phyloP scores from a whole-genome alignment of 768 basidiomycete species.

The Tricholoma matsutake region DNA sequence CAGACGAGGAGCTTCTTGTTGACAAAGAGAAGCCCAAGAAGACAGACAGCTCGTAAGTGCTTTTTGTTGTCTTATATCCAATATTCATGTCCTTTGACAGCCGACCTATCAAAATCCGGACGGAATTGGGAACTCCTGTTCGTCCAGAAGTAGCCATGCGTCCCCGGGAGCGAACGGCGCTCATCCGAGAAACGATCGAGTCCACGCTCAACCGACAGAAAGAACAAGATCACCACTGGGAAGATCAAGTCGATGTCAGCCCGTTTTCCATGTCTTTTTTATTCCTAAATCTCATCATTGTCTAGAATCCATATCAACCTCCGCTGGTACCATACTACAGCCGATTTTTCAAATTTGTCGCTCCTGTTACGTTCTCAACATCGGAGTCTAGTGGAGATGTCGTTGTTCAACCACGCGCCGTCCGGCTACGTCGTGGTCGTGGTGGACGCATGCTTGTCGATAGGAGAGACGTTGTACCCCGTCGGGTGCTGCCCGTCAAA shows the following conservation, averaged over 20 bases:
- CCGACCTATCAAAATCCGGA: constrained; percentile 52
- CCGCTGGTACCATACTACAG: constrained; percentile 54
- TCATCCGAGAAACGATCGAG: constrained; percentile 63
- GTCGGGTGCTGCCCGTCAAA: constrained; percentile 18
- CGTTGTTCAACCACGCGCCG: constrained; percentile 35
- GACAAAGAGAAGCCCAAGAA: constrained; percentile 75
- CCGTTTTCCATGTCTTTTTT: background rate
- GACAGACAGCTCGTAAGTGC: constrained; percentile 38
- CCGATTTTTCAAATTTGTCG: constrained; percentile 63
- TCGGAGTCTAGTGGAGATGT: constrained; percentile 28
- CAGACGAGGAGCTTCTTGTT: constrained; percentile 68
- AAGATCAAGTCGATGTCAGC: constrained; percentile 80
- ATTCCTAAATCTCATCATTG: background rate
- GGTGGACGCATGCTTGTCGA: constrained; percentile 79
- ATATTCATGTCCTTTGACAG: constrained; percentile 30
- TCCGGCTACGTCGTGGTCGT: constrained; percentile 79
- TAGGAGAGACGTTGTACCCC: constrained; percentile 45
- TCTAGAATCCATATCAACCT: constrained; percentile 70
- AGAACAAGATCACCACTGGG: constrained; percentile 79
- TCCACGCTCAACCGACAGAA: constrained; percentile 58
- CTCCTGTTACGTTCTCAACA: constrained; percentile 35
- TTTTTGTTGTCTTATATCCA: background rate
- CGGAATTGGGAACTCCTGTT: constrained; percentile 41
- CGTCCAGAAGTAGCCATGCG: constrained; percentile 51
- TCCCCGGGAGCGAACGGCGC: constrained; percentile 62